These are phyloP conservation scores for Hordeum pubiflorum DNA, from an alignment of 202 grass and related monocot genomes.

Conservation along the genomic window DNA sequence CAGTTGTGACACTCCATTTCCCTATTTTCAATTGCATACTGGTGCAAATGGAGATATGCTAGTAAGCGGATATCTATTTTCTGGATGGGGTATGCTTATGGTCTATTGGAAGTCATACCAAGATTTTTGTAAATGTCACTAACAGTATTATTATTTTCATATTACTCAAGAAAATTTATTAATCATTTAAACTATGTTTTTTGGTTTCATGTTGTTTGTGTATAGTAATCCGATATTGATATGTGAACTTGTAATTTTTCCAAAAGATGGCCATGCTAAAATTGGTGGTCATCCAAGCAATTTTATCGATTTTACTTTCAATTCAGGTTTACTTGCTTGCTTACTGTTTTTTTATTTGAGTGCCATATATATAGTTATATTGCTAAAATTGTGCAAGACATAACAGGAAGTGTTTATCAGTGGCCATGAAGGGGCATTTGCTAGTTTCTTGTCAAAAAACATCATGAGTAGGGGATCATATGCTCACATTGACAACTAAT, in stretches of 20 bases:
- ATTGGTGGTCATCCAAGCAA: not conserved
- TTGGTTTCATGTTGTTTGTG: not conserved
- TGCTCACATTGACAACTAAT: not conserved
- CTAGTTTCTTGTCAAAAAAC: not conserved
- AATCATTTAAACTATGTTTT: not conserved
- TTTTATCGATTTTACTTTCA: not conserved
- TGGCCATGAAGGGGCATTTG: not conserved
- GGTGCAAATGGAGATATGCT: not conserved
- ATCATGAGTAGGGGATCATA: not conserved
- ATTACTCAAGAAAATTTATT: not conserved
- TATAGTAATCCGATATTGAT: not conserved
- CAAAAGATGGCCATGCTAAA: not conserved
- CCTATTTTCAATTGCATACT: not conserved
- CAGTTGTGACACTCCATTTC: not conserved
- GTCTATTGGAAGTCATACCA: not conserved
- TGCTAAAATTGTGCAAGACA: not conserved
- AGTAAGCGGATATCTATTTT: not conserved
- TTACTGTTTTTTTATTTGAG: not conserved
- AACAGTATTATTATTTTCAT: not conserved
- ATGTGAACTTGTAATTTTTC: not conserved
- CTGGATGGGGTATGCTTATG: not conserved
- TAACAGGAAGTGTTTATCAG: not conserved
- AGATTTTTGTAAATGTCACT: not conserved
- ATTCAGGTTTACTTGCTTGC: not conserved
- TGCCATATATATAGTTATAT: slow-evolving; percentile 10